Conservation (phyloP, 176 grass and related monocot genomes). For the Ananas comosus region DNA sequence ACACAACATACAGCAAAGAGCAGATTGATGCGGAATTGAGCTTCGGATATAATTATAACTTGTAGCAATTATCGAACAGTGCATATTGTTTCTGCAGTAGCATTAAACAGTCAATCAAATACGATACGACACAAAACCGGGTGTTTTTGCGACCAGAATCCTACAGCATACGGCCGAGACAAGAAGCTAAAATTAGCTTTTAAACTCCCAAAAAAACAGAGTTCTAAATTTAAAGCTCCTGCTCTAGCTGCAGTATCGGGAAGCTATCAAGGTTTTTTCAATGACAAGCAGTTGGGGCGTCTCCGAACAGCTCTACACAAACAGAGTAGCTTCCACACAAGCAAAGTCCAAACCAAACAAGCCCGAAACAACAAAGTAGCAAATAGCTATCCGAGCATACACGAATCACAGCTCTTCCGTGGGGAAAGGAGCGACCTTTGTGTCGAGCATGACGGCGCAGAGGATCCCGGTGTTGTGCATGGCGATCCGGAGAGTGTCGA, state of each 20-base stretch:
- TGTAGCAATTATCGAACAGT: no score
- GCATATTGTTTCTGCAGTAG: no score
- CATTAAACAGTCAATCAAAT: no score
- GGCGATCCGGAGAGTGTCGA: slow-evolving; percentile 57
- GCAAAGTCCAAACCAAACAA: not conserved
- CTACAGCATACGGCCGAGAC: not conserved
- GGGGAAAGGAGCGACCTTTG: slow-evolving; percentile 37
- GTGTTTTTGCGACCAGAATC: no score
- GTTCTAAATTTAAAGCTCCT: not conserved
- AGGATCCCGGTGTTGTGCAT: slow-evolving; percentile 88
- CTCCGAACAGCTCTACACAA: no score
- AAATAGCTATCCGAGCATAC: not conserved
- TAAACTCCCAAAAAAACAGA: not conserved
- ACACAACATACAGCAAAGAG: no score
- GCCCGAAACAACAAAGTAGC: slow-evolving; percentile 12
- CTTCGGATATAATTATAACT: no score
- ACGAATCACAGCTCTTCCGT: not conserved
- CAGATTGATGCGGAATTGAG: no score
- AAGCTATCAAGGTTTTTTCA: no score
- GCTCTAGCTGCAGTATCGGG: not conserved
- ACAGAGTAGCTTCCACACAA: not conserved
- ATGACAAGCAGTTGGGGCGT: no score
- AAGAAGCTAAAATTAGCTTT: not conserved
- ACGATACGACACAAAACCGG: no score
- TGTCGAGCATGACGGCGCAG: slow-evolving; percentile 93